Evolutionary conservation across 805 yeast species (phyloP).

Genomic region (Candida ponderosae): DNA sequence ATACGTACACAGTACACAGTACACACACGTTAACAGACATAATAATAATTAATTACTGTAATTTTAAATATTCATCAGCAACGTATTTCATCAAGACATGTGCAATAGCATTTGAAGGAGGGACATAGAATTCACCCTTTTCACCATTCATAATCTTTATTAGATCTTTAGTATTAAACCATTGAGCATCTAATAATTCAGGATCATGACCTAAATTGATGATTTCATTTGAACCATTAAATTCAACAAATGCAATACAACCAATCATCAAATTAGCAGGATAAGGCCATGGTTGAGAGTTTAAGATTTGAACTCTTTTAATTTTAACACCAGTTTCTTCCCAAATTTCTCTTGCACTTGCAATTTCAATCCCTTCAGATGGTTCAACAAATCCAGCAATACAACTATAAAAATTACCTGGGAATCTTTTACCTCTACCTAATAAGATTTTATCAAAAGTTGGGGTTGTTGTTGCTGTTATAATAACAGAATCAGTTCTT

Average conservation of each 20-base stretch:
- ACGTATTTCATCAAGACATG: slow-evolving; percentile 16
- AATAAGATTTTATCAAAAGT: slow-evolving; percentile 57
- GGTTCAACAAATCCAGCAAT: slow-evolving; percentile 97
- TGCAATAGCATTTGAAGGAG: slow-evolving; percentile 21
- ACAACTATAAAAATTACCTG: slow-evolving; percentile 62
- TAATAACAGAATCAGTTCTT: slow-evolving; percentile 83
- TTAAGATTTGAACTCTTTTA: slow-evolving; percentile 46
- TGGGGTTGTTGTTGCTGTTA: slow-evolving; percentile 65
- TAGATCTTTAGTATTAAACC: slow-evolving; percentile 63
- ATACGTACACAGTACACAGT: too few species aligned
- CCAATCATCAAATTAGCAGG: slow-evolving; percentile 94
- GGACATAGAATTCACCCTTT: slow-evolving; percentile 15
- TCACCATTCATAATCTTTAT: slow-evolving; percentile 25
- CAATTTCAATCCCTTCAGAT: slow-evolving; percentile 83
- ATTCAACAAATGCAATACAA: slow-evolving; percentile 72
- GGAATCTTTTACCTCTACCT: slow-evolving; percentile 62
- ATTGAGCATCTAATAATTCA: slow-evolving; percentile 77
- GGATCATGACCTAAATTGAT: slow-evolving; percentile 76
- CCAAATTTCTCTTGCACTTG: slow-evolving; percentile 85
- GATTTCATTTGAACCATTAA: slow-evolving; percentile 53
- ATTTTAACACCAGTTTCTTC: slow-evolving; percentile 88
- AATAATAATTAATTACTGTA: slow-evolving; percentile 3
- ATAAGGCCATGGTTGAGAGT: slow-evolving; percentile 96
- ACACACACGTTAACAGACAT: too few species aligned
- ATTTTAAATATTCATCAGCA: slow-evolving; percentile 7